Evolutionary conservation across 305 asterid species (phyloP), one percentile per base, ranked within the genome.

Genomic region (Striga hermonthica): DNA sequence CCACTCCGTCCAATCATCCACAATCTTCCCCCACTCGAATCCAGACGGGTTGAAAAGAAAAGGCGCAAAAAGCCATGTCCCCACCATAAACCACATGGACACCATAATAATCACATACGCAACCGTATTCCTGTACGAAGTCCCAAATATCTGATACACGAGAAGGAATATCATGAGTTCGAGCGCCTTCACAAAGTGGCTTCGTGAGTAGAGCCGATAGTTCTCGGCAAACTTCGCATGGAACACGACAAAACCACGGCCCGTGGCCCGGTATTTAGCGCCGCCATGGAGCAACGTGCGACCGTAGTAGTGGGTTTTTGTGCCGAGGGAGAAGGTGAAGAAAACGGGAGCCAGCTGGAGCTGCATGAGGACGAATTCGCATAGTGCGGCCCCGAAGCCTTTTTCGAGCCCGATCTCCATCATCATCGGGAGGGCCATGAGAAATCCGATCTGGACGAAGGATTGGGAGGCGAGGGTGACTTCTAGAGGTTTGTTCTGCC

Each of bases 351-450:
- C 96, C 36, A 88, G 78, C 57, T 88, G 96, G 60, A 88, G 74
- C 61, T 88, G 95, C 95, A 88, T 88, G 50, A 86, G 78, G 44
- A 88, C 74, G 36, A 88, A 84, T 66, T 88, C 96, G 74, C 95
- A 83, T 52, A 84, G 74, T 10, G 96, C 94, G 11, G 88, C 82
- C 56, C 95, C 83, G 66, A 88, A 88, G 53, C 96, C 96, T 65
- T 84, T 82, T 10, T 88, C 96, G 31, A 88, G 64, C 14, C 95
- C 95, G 72, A 88, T 88, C 70, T 88, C 95, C 96, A 88, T 88
- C 88, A 88, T 77, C 96, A 88, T 88, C 34, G 96, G 96, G 65
- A 88, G 86, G 40, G 94, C 92, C 96, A 86, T 88, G 36, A 88
- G 73, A 72, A 88, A 67, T 41, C 96, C 94, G 60, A 88, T 86